A percentile compares a stretch with the other conserved stretches of the same genome.
phyloP scores from a whole-genome alignment of 768 basidiomycete species.

The Tubosaeta brunneosetosa region DNA sequence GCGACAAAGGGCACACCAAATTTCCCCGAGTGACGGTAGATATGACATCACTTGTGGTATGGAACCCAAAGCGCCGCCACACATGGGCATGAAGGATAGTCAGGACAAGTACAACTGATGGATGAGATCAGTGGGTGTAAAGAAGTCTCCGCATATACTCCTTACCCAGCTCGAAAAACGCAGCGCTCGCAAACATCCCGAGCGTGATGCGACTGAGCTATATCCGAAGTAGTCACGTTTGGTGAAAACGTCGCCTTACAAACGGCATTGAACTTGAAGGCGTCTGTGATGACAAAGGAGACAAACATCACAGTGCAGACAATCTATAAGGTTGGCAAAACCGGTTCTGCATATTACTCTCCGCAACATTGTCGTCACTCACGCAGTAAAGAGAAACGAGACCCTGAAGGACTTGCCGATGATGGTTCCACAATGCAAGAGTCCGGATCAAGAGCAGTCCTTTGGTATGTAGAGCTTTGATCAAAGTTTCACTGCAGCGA shows the following conservation, averaged over 20 bases:
- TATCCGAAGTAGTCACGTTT: neutral
- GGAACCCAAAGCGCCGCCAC: neutral
- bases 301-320: neutral
- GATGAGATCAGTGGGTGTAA: too few species aligned
- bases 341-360: neutral
- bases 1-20: conserved; percentile 1
- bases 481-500: neutral
- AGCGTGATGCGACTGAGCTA: conserved; percentile 4
- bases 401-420: neutral
- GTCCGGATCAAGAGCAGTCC: conserved; percentile 11
- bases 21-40: conserved; percentile 6
- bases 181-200: conserved; percentile 6
- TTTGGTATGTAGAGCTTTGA: neutral
- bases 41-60: neutral
- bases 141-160: neutral
- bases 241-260: conserved; percentile 2
- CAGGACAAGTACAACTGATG: conserved; percentile 6
- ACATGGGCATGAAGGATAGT: conserved; percentile 3
- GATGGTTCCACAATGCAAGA: conserved; percentile 5
- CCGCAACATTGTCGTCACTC: neutral
- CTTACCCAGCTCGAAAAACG: conserved; percentile 10
- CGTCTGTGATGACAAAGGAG: neutral
- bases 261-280: conserved; percentile 4
- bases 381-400: conserved; percentile 1
- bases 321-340: neutral